These are phyloP conservation scores for Microbotryum scabiosae DNA, from an alignment of 1,284 basidiomycete species.

Conservation along the genomic window DNA sequence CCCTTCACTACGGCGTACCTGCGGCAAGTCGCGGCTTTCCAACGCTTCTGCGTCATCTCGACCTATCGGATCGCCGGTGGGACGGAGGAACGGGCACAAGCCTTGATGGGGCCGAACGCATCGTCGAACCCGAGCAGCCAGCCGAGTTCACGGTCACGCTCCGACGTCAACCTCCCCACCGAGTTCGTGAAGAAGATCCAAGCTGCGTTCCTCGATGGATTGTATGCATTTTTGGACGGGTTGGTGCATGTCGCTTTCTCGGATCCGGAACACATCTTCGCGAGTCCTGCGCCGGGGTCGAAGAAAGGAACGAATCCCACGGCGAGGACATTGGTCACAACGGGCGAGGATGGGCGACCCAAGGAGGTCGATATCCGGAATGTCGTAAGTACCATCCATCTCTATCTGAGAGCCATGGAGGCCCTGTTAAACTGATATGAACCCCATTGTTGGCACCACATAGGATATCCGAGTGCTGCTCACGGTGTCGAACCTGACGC, in stretches of 20 bases:
- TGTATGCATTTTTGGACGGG: conserved; percentile 85
- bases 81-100: conserved; percentile 46
- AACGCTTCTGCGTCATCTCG: conserved; percentile 66
- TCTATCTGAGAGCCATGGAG: neutral
- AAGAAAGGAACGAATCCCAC: conserved; percentile 5
- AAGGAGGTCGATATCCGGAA: conserved; percentile 38
- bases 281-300: neutral
- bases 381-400: conserved; percentile 25
- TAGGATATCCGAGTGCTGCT: conserved; percentile 81
- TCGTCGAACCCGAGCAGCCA: conserved; percentile 1
- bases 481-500: conserved; percentile 79
- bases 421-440: neutral
- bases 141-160: conserved; percentile 3
- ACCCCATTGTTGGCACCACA: neutral
- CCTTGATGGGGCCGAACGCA: conserved; percentile 10
- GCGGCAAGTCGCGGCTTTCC: conserved; percentile 68
- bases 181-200: conserved; percentile 57
- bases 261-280: conserved; percentile 41
- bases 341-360: conserved; percentile 24
- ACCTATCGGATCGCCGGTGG: conserved; percentile 79
- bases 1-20: conserved; percentile 51
- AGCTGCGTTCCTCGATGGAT: conserved; percentile 74
- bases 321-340: conserved; percentile 22
- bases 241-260: conserved; percentile 73
- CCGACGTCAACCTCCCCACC: conserved; percentile 28